These are phyloP conservation scores for Acephala macrosclerotiorum DNA, from an alignment of 2,329 filamentous ascomycete genomes.

Conservation along the genomic window DNA sequence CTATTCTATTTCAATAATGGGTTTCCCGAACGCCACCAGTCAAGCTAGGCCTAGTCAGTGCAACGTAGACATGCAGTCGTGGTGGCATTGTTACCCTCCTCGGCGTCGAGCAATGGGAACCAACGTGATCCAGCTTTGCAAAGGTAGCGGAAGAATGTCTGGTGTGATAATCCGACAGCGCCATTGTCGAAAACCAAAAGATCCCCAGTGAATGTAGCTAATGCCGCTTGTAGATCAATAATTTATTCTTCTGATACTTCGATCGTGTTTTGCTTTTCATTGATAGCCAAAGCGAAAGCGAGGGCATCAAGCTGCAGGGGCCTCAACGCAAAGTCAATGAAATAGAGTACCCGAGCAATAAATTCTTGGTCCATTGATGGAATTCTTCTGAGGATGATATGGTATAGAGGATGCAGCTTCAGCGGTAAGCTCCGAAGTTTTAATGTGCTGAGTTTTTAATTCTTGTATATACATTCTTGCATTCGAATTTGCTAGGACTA, in stretches of 20 bases:
- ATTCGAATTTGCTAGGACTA: too few relatives aligned
- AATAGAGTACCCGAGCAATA: background rate
- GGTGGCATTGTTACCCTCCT: background rate
- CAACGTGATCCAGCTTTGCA: background rate
- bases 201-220: background rate
- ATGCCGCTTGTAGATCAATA: background rate
- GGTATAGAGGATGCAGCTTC: background rate
- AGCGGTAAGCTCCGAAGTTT: background rate
- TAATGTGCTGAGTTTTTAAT: too few relatives aligned
- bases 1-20: too few relatives aligned
- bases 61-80: background rate
- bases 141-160: background rate
- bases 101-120: background rate
- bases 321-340: background rate
- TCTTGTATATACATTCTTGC: too few relatives aligned
- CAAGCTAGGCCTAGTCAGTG: too few relatives aligned
- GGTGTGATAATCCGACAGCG: background rate
- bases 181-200: background rate
- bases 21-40: too few relatives aligned
- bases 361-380: background rate
- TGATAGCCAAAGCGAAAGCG: background rate
- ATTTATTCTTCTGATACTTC: background rate
- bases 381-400: background rate
- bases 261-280: background rate
- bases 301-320: background rate